Percentiles rank a stretch among this genome's conserved stretches.
These are phyloP conservation scores for Priceomyces medius DNA, from an alignment of 805 yeast genomes.

Conservation along the genomic window DNA sequence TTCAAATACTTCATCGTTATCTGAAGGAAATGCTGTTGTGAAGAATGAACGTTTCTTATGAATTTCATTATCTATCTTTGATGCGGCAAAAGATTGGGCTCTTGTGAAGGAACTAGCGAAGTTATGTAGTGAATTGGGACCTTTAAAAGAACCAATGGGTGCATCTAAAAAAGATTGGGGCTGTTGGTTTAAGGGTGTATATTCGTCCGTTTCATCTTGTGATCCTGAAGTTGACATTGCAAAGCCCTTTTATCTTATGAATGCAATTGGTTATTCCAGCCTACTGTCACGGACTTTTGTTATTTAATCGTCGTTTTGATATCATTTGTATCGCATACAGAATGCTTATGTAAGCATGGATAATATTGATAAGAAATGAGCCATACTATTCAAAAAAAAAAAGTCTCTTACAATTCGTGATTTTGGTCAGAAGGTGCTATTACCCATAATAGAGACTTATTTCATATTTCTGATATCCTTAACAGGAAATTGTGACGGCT, in stretches of 20 bases:
- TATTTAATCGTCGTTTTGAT: neutral
- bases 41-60: slow-evolving; percentile 65
- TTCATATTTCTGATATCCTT: too few species aligned
- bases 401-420: too few species aligned
- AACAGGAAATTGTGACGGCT: too few species aligned
- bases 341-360: neutral
- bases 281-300: neutral
- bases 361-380: neutral
- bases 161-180: slow-evolving; percentile 26
- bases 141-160: slow-evolving; percentile 57
- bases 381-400: too few species aligned
- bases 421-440: too few species aligned
- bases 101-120: slow-evolving; percentile 79
- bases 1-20: slow-evolving; percentile 24
- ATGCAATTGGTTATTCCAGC: neutral
- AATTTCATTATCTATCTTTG: slow-evolving; percentile 50
- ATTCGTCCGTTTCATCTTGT: slow-evolving; percentile 23
- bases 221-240: neutral
- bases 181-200: slow-evolving; percentile 16
- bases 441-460: too few species aligned
- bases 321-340: neutral
- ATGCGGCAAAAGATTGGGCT: slow-evolving; percentile 66
- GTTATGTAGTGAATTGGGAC: slow-evolving; percentile 67
- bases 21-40: slow-evolving; percentile 26
- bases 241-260: neutral